These are phyloP conservation scores for Globisporangium iwayamae DNA, from an alignment of 352 stramenopile species.

Conservation along the genomic window DNA sequence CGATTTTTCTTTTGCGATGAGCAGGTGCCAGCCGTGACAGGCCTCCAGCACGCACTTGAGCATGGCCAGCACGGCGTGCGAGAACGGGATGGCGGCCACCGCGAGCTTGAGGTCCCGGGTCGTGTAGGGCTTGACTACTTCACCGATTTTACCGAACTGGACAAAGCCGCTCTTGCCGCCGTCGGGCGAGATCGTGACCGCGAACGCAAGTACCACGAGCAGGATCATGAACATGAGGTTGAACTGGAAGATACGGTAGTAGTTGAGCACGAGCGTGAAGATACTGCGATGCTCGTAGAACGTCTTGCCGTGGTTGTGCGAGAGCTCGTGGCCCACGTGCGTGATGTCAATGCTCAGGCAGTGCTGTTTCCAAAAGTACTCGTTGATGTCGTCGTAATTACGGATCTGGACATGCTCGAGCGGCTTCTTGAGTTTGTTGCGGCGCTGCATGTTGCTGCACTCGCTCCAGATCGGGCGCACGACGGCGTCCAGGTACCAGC, in stretches of 20 bases:
- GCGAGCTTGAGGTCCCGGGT: constrained; percentile 53
- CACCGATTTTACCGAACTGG: constrained; percentile 52
- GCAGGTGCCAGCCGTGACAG: constrained; percentile 61
- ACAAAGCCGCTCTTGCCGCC: constrained; percentile 50
- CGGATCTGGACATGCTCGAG: constrained; percentile 73
- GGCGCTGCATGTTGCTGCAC: constrained; percentile 68
- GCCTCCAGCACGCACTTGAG: constrained; percentile 66
- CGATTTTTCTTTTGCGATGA: constrained; percentile 44
- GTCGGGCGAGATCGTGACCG: constrained; percentile 49
- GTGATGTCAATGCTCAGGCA: constrained; percentile 53
- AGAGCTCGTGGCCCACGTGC: constrained; percentile 44
- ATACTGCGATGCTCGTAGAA: constrained; percentile 78
- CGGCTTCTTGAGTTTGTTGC: constrained; percentile 51
- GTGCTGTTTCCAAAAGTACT: constrained; percentile 76
- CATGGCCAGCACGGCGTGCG: constrained; percentile 42
- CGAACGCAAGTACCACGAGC: constrained; percentile 51
- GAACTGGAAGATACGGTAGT: constrained; percentile 84
- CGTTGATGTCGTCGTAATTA: constrained; percentile 83
- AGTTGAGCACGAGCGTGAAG: constrained; percentile 70
- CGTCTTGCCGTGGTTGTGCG: constrained; percentile 64
- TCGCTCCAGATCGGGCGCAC: constrained; percentile 69
- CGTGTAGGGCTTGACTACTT: constrained; percentile 51
- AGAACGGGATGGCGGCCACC: constrained; percentile 46
- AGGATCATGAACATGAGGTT: constrained; percentile 70
- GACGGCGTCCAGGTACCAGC: constrained; percentile 62